Percentiles rank a stretch among this genome's conserved stretches.
Evolutionary conservation across 805 yeast genomes (phyloP).

Genomic region (Nakazawaea pomicola): DNA sequence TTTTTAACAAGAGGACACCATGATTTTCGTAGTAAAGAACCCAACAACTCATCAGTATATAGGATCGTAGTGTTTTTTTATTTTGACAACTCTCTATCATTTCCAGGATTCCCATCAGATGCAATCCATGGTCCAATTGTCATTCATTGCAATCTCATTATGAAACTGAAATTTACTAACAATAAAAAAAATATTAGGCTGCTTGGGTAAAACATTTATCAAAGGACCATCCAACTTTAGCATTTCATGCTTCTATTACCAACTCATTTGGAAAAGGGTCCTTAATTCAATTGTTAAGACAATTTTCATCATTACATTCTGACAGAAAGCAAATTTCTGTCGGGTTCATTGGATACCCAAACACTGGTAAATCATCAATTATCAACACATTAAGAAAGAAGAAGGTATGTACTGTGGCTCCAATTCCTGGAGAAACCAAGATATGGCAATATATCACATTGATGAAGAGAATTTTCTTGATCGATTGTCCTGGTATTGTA

Average conservation of each 20-base stretch:
- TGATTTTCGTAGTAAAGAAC: constrained; percentile 82
- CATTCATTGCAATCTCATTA: too few species aligned
- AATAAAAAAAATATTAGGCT: constrained; percentile 51
- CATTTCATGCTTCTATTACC: constrained; percentile 96
- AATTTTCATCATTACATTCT: constrained; percentile 82
- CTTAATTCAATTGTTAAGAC: constrained; percentile 86
- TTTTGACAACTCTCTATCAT: background rate
- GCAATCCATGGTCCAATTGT: too few species aligned
- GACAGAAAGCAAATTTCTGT: constrained; percentile 96
- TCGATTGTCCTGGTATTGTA: constrained; percentile 98
- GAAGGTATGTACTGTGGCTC: constrained; percentile 96
- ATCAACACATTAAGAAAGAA: constrained; percentile 90
- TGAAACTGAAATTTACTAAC: constrained; percentile 27
- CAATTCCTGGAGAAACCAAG: constrained; percentile 98
- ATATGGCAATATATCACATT: constrained; percentile 98
- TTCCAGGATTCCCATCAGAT: background rate
- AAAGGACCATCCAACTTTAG: constrained; percentile 87
- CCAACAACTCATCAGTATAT: constrained; percentile 46
- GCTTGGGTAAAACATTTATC: constrained; percentile 98
- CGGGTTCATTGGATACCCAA: constrained; percentile 96
- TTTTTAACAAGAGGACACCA: constrained; percentile 21
- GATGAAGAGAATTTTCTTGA: constrained; percentile 91
- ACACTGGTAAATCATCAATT: constrained; percentile 95
- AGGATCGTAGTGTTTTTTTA: constrained; percentile 7
- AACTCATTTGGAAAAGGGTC: constrained; percentile 98